Base-by-base conservation (phyloP, 2,329 filamentous ascomycete genomes). In the Coniochaeta sp. region DNA sequence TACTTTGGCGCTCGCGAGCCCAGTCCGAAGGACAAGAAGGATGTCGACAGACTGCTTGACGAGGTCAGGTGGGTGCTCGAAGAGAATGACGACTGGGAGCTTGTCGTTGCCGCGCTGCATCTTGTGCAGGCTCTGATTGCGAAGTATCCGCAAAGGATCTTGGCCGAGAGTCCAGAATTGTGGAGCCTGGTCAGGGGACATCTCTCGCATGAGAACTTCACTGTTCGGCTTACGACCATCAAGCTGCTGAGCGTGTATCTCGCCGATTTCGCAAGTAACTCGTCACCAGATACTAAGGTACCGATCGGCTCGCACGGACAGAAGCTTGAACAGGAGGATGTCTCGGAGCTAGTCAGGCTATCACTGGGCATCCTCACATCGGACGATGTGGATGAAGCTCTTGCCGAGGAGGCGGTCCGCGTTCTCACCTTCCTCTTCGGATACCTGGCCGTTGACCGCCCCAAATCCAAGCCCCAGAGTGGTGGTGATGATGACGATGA, bases 341-440 rank as follows among this genome's bases (percentile, higher is more conserved):
- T 96, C 75, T 73, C 76, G 73, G 84, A 76, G 70, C 81, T 80
- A 73, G 84, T 81, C 62, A 76, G 79, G 16, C 73, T 81, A 14
- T 73, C 74, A 0, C 73, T 83, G 8, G 73, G 76, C 55, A 79
- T 83, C 19, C 70, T 96, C 52, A 85, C 85, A 56, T 84, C 83
- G 0, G 79, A 82, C 0, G 83, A 82, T 58, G 59, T 93, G 8
- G 86, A 88, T 17, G 88, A 95, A 68, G 81, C 86, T 11, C 78
- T 98, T n/a, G 90, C 90, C 1, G 81, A 85, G 47, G 91, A 96
- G 70, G 87, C 87, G 14, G 85, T 90, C 4, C 89, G 91, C 65
- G 91, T 96, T 64, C 78, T 96, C 38, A 81, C 93, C 40, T 96
- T 96, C 78, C 79, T 99, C 0, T 90, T 87, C 47, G 85, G 77